Percentiles rank a stretch among this genome's conserved stretches.
Evolutionary conservation across 106 monocot genomes (phyloP).

Genomic region (Dendrobium nobile): DNA sequence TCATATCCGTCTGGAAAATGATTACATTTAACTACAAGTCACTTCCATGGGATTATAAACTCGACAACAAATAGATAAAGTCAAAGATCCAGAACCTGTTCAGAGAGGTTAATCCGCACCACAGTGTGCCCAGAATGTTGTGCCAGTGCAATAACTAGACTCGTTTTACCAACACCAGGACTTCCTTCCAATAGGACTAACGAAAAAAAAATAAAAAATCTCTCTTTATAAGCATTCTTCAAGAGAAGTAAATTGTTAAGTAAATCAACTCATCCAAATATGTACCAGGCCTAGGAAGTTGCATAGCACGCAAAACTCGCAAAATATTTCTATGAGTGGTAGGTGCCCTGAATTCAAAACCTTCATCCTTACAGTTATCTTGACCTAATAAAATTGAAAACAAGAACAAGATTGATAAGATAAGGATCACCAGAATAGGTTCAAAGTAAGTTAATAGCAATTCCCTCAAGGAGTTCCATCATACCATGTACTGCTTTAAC

Average conservation of each 20-base stretch:
- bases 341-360: slow-evolving; percentile 83
- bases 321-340: slow-evolving; percentile 83
- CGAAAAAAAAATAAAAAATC: not conserved
- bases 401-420: not conserved
- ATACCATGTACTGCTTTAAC: not conserved
- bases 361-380: slow-evolving; percentile 34
- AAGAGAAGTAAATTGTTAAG: not conserved
- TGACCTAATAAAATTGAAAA: slow-evolving; percentile 29
- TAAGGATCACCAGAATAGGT: not conserved
- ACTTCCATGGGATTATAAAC: not conserved
- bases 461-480: not conserved
- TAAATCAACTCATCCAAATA: not conserved
- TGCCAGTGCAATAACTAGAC: slow-evolving; percentile 82
- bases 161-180: slow-evolving; percentile 98
- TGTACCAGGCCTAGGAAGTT: slow-evolving; percentile 79
- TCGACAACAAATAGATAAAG: not conserved
- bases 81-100: slow-evolving; percentile 56
- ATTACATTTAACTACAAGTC: not conserved
- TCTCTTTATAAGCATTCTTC: slow-evolving; percentile 5
- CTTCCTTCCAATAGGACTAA: slow-evolving; percentile 94
- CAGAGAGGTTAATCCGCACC: slow-evolving; percentile 93
- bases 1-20: slow-evolving; percentile 82
- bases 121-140: slow-evolving; percentile 83
- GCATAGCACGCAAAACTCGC: slow-evolving; percentile 86
- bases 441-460: slow-evolving; percentile 1